These are phyloP conservation scores for Cladosporium sp. DNA, from an alignment of 2,329 filamentous ascomycete genomes.

Conservation along the genomic window DNA sequence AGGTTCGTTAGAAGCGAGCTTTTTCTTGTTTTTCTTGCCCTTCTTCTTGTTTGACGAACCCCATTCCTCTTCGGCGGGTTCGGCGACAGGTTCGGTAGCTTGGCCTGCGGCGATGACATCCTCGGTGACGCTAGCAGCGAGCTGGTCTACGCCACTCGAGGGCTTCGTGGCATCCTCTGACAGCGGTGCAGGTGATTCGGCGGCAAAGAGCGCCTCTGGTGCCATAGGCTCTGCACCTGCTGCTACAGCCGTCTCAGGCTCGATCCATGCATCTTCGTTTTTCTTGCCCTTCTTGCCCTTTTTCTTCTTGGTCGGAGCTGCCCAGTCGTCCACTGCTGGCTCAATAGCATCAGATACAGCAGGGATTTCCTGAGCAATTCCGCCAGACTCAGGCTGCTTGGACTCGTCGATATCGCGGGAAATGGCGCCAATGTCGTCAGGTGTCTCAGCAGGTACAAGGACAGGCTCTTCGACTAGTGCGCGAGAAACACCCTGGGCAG, in stretches of 20 bases:
- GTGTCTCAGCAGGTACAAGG: background rate
- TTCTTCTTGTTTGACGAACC: slow-evolving; percentile 25
- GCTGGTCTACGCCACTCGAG: background rate
- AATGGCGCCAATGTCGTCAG: background rate
- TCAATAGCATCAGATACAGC: slow-evolving; percentile 2
- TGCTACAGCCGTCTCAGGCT: background rate
- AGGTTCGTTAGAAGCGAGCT: background rate
- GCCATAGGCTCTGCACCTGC: background rate
- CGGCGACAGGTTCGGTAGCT: background rate
- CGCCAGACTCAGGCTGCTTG: background rate
- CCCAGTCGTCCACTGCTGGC: slow-evolving; percentile 21
- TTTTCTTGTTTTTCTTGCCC: slow-evolving; percentile 27
- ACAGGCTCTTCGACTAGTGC: background rate
- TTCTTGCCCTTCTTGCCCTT: slow-evolving; percentile 31
- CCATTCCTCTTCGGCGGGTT: slow-evolving; percentile 22
- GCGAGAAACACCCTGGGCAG: background rate
- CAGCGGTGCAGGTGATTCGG: no score
- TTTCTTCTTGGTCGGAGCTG: slow-evolving; percentile 26
- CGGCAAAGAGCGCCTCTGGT: background rate
- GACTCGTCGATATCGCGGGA: background rate
- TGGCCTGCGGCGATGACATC: background rate
- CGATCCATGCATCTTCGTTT: background rate
- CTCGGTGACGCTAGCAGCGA: background rate
- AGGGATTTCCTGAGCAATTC: background rate
- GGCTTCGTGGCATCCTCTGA: background rate